phyloP scores from a whole-genome alignment of 805 yeast genomes.

The Spathaspora hagerdaliae region DNA sequence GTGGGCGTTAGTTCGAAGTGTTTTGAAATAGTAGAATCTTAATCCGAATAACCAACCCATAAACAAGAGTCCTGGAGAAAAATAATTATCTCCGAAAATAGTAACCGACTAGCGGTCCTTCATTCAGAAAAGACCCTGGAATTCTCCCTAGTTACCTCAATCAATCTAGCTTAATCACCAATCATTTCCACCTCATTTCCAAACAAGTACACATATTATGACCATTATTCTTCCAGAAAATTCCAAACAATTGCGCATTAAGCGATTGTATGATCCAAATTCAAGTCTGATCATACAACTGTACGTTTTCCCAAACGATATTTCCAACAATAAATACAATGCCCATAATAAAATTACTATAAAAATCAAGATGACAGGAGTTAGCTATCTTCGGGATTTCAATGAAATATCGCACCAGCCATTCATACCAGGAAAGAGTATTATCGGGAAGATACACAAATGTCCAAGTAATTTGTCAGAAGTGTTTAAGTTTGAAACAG shows the following conservation, averaged over 20 bases:
- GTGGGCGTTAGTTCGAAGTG: too few species aligned
- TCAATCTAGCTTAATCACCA: too few species aligned
- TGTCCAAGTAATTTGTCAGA: background rate
- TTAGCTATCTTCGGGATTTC: conserved; percentile 26
- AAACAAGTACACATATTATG: too few species aligned
- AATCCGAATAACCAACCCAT: too few species aligned
- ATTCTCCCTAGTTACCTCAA: too few species aligned
- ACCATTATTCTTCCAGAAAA: too few species aligned
- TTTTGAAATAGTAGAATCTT: too few species aligned
- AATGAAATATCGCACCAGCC: background rate
- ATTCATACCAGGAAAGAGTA: conserved; percentile 31
- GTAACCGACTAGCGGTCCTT: too few species aligned
- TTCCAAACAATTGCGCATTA: conserved; percentile 14
- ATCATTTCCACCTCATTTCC: too few species aligned
- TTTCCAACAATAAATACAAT: background rate
- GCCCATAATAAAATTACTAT: conserved; percentile 8
- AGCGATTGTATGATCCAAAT: conserved; percentile 21
- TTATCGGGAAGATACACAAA: conserved; percentile 25
- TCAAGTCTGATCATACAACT: conserved; percentile 2
- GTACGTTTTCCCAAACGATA: background rate
- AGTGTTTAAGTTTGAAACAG: background rate
- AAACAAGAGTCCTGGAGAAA: too few species aligned
- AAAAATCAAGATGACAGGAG: conserved; percentile 24
- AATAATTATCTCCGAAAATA: too few species aligned
- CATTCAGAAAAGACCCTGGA: too few species aligned